Evolutionary conservation across 2,329 filamentous ascomycete species (phyloP).

Genomic region (Neurospora sp.): DNA sequence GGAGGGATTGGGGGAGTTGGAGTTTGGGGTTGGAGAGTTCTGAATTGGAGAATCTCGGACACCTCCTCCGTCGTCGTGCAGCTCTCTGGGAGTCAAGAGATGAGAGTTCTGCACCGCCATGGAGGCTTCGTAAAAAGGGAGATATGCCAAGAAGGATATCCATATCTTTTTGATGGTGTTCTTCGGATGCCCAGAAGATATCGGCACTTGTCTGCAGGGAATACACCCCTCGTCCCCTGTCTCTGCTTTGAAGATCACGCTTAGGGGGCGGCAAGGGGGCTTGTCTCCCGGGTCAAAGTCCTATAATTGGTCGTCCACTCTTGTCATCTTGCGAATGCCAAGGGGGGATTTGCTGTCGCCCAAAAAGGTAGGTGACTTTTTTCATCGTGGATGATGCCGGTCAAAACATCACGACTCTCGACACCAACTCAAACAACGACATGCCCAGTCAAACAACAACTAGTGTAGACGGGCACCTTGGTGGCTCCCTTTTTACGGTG

Average conservation of each 20-base stretch:
- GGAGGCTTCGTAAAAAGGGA: not conserved
- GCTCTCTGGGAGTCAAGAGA: not conserved
- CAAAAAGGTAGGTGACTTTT: not conserved
- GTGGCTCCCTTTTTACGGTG: not conserved
- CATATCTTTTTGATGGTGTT: not conserved
- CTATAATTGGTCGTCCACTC: no score
- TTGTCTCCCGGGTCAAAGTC: not conserved
- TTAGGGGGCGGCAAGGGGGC: not conserved
- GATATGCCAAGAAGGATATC: not conserved
- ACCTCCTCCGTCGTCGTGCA: not conserved
- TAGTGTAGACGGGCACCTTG: not conserved
- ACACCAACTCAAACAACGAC: not conserved
- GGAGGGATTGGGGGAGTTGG: not conserved
- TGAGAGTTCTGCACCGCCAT: not conserved
- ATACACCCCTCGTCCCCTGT: not conserved
- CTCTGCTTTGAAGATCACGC: not conserved
- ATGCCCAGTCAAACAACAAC: not conserved
- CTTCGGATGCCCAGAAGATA: not conserved
- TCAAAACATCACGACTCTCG: not conserved
- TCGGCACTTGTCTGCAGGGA: not conserved
- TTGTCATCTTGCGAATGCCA: not conserved
- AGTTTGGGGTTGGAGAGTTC: not conserved
- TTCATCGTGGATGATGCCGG: not conserved
- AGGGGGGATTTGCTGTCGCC: not conserved
- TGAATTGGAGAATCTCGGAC: not conserved